phyloP scores from a whole-genome alignment of 2,329 filamentous ascomycete genomes.

The Botryosphaeria dothidea region DNA sequence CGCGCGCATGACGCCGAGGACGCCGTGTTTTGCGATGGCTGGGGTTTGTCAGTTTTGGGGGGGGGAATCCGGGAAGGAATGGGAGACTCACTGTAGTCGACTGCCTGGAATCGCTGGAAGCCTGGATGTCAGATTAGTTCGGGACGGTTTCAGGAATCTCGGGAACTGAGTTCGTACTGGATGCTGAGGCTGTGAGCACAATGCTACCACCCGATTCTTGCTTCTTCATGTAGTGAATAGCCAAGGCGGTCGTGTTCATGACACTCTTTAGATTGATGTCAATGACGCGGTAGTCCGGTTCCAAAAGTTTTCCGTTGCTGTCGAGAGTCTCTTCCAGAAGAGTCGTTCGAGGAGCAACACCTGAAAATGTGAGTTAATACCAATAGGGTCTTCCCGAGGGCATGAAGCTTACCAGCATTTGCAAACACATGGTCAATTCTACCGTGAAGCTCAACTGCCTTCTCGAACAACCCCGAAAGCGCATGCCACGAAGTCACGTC shows the following conservation, averaged over 20 bases:
- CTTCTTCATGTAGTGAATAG: constrained; percentile 30
- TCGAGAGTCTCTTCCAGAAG: constrained; percentile 33
- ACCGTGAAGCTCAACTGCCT: constrained; percentile 44
- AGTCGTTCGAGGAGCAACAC: constrained; percentile 24
- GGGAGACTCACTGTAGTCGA: constrained; percentile 32
- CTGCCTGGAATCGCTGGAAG: constrained; percentile 27
- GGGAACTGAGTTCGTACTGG: constrained; percentile 24
- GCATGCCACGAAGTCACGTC: constrained; percentile 50
- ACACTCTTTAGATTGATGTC: constrained; percentile 33
- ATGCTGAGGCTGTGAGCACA: constrained; percentile 33
- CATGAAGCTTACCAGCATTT: constrained; percentile 29
- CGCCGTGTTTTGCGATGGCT: constrained; percentile 35
- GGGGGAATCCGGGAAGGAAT: neutral
- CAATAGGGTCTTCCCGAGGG: neutral
- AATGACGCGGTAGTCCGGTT: constrained; percentile 30
- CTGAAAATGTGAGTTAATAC: neutral
- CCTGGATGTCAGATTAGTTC: constrained; percentile 14
- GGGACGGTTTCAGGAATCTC: too few relatives aligned
- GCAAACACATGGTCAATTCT: constrained; percentile 49
- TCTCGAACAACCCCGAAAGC: constrained; percentile 54
- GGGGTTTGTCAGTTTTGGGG: constrained; percentile 6
- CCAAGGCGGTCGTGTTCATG: constrained; percentile 34
- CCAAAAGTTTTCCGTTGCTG: constrained; percentile 30
- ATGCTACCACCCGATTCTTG: constrained; percentile 31
- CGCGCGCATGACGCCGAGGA: constrained; percentile 33